These are phyloP conservation scores for Phytophthora sansomeana DNA, from an alignment of 352 stramenopile species.

Conservation along the genomic window DNA sequence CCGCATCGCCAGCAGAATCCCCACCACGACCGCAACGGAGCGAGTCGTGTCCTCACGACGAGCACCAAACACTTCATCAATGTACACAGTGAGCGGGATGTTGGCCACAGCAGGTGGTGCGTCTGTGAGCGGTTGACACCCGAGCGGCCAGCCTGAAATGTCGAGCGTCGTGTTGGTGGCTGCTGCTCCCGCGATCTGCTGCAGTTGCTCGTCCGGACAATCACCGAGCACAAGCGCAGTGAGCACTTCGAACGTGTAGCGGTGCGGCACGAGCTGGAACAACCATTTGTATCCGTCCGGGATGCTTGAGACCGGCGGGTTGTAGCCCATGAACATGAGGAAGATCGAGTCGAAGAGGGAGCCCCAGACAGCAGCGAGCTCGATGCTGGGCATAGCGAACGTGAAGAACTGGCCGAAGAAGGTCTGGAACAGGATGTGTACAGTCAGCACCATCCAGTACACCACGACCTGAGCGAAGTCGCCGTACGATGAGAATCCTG, in stretches of 20 bases:
- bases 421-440: conserved; percentile 54
- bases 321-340: conserved; percentile 67
- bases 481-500: conserved; percentile 61
- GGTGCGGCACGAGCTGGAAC: conserved; percentile 48
- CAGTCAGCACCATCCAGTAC: conserved; percentile 50
- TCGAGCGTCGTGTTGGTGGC: conserved; percentile 40
- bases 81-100: conserved; percentile 63
- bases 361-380: conserved; percentile 52
- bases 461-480: conserved; percentile 40
- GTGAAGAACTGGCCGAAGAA: conserved; percentile 77
- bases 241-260: conserved; percentile 50
- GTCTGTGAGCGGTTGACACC: conserved; percentile 61
- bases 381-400: conserved; percentile 53
- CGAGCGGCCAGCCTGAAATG: conserved; percentile 47
- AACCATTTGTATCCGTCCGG: conserved; percentile 60
- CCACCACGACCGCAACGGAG: conserved; percentile 61
- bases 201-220: conserved; percentile 43
- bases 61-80: conserved; percentile 65
- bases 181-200: conserved; percentile 33
- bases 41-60: conserved; percentile 50
- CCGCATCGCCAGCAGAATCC: conserved; percentile 57
- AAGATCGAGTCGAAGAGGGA: conserved; percentile 59
- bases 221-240: conserved; percentile 53
- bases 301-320: conserved; percentile 49
- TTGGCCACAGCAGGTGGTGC: conserved; percentile 51